Evolutionary conservation across 1,284 basidiomycete genomes (phyloP), one percentile per base, ranked within the genome.

Genomic region (Heliocybe sulcata): DNA sequence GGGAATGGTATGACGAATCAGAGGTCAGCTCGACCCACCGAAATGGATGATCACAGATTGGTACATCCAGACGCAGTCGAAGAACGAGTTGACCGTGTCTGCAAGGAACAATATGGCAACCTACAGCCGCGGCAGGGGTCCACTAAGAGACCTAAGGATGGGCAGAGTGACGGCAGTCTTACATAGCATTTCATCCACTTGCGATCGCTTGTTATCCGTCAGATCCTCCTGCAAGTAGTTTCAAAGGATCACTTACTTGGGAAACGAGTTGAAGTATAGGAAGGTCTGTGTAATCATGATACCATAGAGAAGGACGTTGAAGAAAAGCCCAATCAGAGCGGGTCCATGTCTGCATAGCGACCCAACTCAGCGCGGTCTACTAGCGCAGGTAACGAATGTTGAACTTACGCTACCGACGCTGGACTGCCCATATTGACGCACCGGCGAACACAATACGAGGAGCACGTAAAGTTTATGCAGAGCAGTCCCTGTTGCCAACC

Each of bases 271-370:
- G 51, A 56, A 60, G 52, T 56, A 58, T 3, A 55, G 64, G 35
- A 54, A 72, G 67, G 59, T 60, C 59, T 71, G 61, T 65, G 48
- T 63, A 61, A 53, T 65, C 11, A 35, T 60, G 54, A 78, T 76
- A 53, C 77, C 77, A 54, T 74, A 78, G 16, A 79, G 63, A 54
- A 78, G 72, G 66, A 72, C 72, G 55, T 77, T 77, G 26, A 77
- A 54, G 59, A 71, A 73, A 9, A 69, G 67, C 2, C 76, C 75
- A 52, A 77, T 63, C 27, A 78, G 26, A 10, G 22, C 31, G 16
- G 57, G 57, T 9, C 57, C 57, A 19, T 53, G 45, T 10, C 57
- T 58, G 27, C 29, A n/a, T 33, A 29, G 10, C 4, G 12, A 33
- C 8, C 4, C 26, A 20, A 3, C n/a, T 25, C 4, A 4, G 19